These are phyloP conservation scores for Penicillium maclennaniae DNA, from an alignment of 495 filamentous ascomycete species.

Conservation along the genomic window DNA sequence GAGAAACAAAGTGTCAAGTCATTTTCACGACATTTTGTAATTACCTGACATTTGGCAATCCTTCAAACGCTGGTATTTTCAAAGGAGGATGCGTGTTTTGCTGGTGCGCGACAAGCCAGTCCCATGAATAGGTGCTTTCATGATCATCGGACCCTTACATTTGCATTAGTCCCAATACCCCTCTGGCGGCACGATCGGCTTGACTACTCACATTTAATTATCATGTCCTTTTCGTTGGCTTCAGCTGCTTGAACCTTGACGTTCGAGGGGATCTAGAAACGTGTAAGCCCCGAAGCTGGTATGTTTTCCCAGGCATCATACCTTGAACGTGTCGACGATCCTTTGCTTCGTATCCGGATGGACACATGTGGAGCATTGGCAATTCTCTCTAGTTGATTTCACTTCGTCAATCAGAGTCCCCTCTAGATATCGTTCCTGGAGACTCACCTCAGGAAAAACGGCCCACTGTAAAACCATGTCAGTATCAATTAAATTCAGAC, in stretches of 20 bases:
- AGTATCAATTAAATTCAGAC: not conserved
- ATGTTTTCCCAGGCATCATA: constrained; percentile 25
- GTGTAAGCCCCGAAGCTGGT: not conserved
- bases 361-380: constrained; percentile 68
- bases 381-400: constrained; percentile 63
- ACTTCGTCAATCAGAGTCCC: not conserved
- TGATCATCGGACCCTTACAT: constrained; percentile 48
- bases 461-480: constrained; percentile 10
- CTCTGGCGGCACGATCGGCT: not conserved
- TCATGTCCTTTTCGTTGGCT: constrained; percentile 3
- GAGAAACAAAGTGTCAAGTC: not conserved
- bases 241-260: constrained; percentile 37
- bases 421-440: not conserved
- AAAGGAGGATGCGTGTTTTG: not conserved
- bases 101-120: constrained; percentile 35
- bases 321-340: constrained; percentile 65
- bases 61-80: not conserved
- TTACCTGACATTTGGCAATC: not conserved
- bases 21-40: not conserved
- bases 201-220: constrained; percentile 28
- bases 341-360: constrained; percentile 77
- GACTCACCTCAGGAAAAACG: constrained; percentile 22
- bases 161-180: constrained; percentile 14
- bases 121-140: constrained; percentile 53
- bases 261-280: constrained; percentile 47